These are phyloP conservation scores for Fragilaria radians DNA, from an alignment of 108 stramenopile species.

Conservation along the genomic window DNA sequence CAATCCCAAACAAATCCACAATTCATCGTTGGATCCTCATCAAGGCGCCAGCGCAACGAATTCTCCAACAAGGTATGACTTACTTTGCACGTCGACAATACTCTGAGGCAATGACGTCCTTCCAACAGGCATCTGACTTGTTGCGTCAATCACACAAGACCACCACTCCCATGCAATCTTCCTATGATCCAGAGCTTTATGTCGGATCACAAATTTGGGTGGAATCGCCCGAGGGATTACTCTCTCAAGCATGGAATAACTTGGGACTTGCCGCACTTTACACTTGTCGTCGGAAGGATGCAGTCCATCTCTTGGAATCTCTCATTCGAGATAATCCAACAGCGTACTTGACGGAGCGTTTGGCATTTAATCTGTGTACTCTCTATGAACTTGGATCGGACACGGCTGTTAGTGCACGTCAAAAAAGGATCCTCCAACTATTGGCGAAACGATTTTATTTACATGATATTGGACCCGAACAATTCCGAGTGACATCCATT, in stretches of 20 bases:
- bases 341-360: slow-evolving; percentile 63
- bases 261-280: slow-evolving; percentile 70
- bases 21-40: background rate
- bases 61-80: background rate
- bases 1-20: background rate
- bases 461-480: slow-evolving; percentile 83
- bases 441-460: slow-evolving; percentile 82
- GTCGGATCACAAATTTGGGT: slow-evolving; percentile 15
- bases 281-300: slow-evolving; percentile 53
- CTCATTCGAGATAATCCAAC: slow-evolving; percentile 76
- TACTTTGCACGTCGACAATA: slow-evolving; percentile 60
- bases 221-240: background rate
- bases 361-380: slow-evolving; percentile 90
- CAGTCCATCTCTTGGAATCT: slow-evolving; percentile 61
- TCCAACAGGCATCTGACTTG: slow-evolving; percentile 39
- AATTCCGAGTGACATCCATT: slow-evolving; percentile 71
- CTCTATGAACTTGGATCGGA: slow-evolving; percentile 87
- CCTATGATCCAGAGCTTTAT: slow-evolving; percentile 19
- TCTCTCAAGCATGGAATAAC: slow-evolving; percentile 62
- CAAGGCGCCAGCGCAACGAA: background rate
- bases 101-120: slow-evolving; percentile 40
- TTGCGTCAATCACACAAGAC: slow-evolving; percentile 7
- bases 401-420: slow-evolving; percentile 50
- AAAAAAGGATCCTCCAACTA: slow-evolving; percentile 72
- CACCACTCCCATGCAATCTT: background rate